Percentiles rank a stretch among this genome's conserved stretches.
Conservation (phyloP, 495 filamentous ascomycete species). For the Neurospora discreta region DNA sequence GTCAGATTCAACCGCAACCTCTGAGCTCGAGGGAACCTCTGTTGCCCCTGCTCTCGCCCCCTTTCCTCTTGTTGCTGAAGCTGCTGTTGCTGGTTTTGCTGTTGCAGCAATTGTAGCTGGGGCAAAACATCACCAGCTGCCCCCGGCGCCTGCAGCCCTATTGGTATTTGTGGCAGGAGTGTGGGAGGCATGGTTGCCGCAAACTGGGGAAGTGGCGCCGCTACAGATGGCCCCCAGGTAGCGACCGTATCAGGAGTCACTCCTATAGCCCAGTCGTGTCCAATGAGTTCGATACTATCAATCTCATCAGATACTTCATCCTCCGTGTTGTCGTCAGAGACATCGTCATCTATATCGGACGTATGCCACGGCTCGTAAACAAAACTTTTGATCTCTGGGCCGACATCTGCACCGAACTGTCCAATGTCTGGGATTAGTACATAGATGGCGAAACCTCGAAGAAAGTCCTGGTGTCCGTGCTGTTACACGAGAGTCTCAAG, state of each 20-base stretch:
- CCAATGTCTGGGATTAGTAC: background rate
- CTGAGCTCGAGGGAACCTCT: constrained; percentile 23
- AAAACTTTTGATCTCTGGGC: constrained; percentile 14
- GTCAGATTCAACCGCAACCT: constrained; percentile 36
- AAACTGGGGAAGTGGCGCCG: background rate
- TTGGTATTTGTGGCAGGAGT: background rate
- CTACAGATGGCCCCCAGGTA: background rate
- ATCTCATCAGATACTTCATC: constrained; percentile 6
- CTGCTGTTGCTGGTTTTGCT: background rate
- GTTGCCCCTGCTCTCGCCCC: background rate
- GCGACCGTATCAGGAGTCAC: background rate
- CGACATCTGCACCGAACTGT: constrained; percentile 17
- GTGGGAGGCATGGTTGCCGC: background rate
- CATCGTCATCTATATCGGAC: constrained; percentile 9
- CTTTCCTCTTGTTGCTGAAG: constrained; percentile 3
- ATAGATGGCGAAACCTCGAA: background rate
- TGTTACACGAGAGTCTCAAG: background rate
- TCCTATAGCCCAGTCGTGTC: background rate
- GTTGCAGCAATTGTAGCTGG: background rate
- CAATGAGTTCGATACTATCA: constrained; percentile 9
- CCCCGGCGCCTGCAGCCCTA: background rate
- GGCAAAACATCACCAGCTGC: background rate
- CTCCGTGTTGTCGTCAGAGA: constrained; percentile 10
- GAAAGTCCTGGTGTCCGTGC: background rate
- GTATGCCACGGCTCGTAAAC: constrained; percentile 8